Evolutionary conservation across 2,329 filamentous ascomycete species (phyloP).

Genomic region (Macrophomina pseudophaseolina): DNA sequence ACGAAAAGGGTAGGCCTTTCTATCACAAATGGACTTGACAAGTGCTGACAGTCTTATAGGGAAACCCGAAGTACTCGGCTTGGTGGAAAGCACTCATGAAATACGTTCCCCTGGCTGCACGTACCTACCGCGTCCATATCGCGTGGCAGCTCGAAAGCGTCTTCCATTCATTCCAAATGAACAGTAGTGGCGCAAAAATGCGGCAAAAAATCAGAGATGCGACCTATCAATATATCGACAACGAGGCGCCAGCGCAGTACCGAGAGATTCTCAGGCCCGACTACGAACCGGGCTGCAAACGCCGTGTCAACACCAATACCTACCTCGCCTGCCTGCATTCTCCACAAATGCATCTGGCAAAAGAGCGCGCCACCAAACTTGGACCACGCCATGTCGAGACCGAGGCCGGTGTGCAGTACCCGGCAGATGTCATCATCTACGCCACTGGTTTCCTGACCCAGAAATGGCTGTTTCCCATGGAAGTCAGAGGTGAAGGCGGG

Average conservation of each 20-base stretch:
- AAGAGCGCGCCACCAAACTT: conserved; percentile 34
- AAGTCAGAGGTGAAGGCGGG: conserved; percentile 46
- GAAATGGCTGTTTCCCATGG: conserved; percentile 53
- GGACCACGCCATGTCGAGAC: conserved; percentile 47
- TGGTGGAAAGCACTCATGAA: conserved; percentile 52
- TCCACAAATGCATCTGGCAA: conserved; percentile 46
- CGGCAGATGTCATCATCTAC: conserved; percentile 55
- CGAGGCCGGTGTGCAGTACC: conserved; percentile 43
- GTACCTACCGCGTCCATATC: conserved; percentile 49
- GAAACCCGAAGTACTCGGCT: conserved; percentile 42
- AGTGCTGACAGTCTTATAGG: conserved; percentile 28
- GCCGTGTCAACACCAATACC: conserved; percentile 54
- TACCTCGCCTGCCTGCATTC: conserved; percentile 48
- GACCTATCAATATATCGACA: conserved; percentile 42
- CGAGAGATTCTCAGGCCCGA: conserved; percentile 51
- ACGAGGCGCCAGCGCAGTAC: conserved; percentile 50
- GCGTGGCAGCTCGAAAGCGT: conserved; percentile 53
- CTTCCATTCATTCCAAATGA: conserved; percentile 50
- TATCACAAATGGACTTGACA: too few relatives aligned
- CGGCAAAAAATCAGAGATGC: not conserved
- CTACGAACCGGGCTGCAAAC: conserved; percentile 55
- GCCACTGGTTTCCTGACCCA: conserved; percentile 58
- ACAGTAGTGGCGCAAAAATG: conserved; percentile 35
- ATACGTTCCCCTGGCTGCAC: conserved; percentile 53
- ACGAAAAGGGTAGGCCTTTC: conserved; percentile 43